Base-by-base conservation (phyloP, 345 rosid genomes). In the Brassica cretica region DNA sequence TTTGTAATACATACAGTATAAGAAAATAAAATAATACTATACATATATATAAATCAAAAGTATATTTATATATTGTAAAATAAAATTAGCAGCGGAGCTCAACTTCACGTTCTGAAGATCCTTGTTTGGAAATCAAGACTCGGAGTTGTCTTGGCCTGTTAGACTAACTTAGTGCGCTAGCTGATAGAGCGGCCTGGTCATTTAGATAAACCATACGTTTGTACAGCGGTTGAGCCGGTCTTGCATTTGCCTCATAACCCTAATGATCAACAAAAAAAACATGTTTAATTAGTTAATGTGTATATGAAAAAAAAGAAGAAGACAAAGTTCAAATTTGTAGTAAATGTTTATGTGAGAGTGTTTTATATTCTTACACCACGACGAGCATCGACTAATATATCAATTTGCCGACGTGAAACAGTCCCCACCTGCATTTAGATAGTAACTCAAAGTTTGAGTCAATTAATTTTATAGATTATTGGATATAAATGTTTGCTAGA, bases 321-420 rank as follows among this genome's bases (percentile, higher is more conserved):
- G 49, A 76, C 12, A 18, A 30, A 6, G 24, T 29, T 58, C 35
- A 41, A 29, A 29, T 59, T 16, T 49, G 19, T 53, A 2, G 15
- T 70, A 35, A 25, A 70, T 62, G n/a, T 41, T 58, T 19, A 66
- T 59, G 68, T 32, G 62, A 71, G 60, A 65, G 66, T 53, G 60
- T 46, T 24, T 49, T 49, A 24, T 59, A 44, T 67, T 37, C 82
- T 79, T 79, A 79, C 78, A 27, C 39, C 67, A 9, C 82, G 71
- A 37, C 82, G 82, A 53, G 71, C 66, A 73, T 74, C 64, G 19
- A 71, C 83, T 27, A 91, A 8, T n/a, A 68, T 72, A 15, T 8
- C 70, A 25, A 87, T 86, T 79, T 93, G 94, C 75, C 86, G 76
- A 84, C 86, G 85, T 29, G 97, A 86, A 32, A 85, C 93, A 29